These are phyloP conservation scores for Sambucus nigra DNA, from an alignment of 129 eudicot species.

Conservation along the genomic window DNA sequence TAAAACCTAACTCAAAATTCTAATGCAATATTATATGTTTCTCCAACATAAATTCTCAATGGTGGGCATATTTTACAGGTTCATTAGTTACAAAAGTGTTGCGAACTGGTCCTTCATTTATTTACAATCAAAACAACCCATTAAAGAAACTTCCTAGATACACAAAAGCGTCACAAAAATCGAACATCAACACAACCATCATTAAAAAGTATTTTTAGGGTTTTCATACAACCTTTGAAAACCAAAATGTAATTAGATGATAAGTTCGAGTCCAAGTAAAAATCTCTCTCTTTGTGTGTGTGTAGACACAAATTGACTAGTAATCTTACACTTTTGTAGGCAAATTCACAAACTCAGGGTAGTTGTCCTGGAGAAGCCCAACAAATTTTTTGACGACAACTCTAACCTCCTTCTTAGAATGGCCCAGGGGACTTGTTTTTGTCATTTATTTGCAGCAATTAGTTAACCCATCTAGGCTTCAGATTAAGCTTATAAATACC, in stretches of 20 bases:
- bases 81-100: constrained; percentile 15
- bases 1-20: no score
- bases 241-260: no score
- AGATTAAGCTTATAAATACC: constrained; percentile 55
- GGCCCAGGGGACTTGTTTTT: constrained; percentile 66
- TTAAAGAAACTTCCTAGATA: not conserved
- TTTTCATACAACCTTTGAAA: no score
- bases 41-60: constrained; percentile 12
- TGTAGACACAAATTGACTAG: not conserved
- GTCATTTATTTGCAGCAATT: constrained; percentile 59
- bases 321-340: constrained; percentile 57
- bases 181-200: not conserved
- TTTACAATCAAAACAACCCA: constrained; percentile 18
- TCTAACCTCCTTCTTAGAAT: constrained; percentile 48
- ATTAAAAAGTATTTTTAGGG: no score
- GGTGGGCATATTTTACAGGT: constrained; percentile 15
- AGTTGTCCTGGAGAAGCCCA: constrained; percentile 69
- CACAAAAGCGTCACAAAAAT: no score
- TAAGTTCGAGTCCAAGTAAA: no score
- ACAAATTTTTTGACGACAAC: constrained; percentile 58
- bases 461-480: constrained; percentile 40
- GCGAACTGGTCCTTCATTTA: constrained; percentile 14
- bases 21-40: no score
- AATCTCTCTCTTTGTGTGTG: not conserved
- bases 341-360: constrained; percentile 82